Base-by-base conservation (phyloP, 805 yeast genomes). In the Metschnikowia sp. region DNA sequence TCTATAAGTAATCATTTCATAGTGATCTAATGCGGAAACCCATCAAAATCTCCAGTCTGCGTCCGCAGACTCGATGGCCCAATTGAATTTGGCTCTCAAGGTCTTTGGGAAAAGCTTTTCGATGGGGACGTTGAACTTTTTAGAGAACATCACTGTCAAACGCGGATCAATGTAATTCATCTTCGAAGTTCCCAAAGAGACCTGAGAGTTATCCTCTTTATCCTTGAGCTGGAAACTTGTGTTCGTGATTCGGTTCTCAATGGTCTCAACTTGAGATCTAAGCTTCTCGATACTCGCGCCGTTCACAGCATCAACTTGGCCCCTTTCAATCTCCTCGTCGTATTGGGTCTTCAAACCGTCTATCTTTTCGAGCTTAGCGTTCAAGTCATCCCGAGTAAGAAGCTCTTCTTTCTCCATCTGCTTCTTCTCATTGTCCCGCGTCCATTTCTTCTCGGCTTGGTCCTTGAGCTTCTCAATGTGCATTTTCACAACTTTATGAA, bases 161-260 rank as follows among this genome's bases (percentile, higher is more conserved):
- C 98, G 77, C 26, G 98, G 98, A 66, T 92, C 98, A 50, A 92
- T 92, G 73, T 92, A 92, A 66, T 92, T 92, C 76, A 88, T 82
- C 72, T 92, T 92, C 26, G 96, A 88, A 0, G 98, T 92, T 40
- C 96, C 90, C 55, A 92, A 72, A 0, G 97, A 91, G 28, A 92
- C 97, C 55, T 88, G 88, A 0, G 96, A 88, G 63, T 91, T 91
- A 62, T 90, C 97, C 63, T 92, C 96, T 65, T 88, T 90, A 63
- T 91, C 97, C 65, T 89, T 85, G 63, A 89, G 75, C 63, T 87
- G 96, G 51, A 89, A 72, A 9, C 79, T 70, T 2, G 88, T 83
- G 50, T 80, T 85, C 42, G 74, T 63, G 38, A 89, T 85, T 55
- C 97, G 76, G 48, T 78, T 79, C 42, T 87, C 92, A 8, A 88